phyloP scores from a whole-genome alignment of 257 asterid genomes.

The Echium plantagineum region DNA sequence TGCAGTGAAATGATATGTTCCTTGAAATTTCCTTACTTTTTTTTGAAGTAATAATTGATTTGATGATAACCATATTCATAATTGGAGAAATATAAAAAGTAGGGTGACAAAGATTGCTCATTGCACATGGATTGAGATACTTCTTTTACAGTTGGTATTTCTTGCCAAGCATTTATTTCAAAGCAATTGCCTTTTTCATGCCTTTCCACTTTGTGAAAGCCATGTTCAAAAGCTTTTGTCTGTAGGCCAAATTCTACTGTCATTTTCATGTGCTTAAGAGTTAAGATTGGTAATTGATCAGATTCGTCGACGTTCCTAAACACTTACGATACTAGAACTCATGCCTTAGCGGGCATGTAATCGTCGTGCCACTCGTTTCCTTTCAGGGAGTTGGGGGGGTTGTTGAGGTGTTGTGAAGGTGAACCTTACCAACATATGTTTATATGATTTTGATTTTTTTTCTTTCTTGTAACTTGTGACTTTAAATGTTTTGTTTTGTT shows the following conservation, averaged over 20 bases:
- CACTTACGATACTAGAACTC: no score
- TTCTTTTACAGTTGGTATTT: conserved; percentile 12
- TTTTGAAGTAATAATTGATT: conserved; percentile 7
- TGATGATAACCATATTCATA: conserved; percentile 11
- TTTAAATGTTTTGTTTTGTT: conserved; percentile 4
- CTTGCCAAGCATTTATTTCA: conserved; percentile 15
- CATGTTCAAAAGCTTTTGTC: background rate
- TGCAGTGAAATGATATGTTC: conserved; percentile 19
- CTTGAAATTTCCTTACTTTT: no score
- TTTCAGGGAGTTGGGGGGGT: conserved; percentile 8
- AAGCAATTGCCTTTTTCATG: conserved; percentile 8
- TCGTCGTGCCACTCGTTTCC: no score
- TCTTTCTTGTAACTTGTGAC: conserved; percentile 3
- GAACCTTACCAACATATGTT: conserved; percentile 6
- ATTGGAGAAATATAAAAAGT: conserved; percentile 15
- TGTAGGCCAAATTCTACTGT: conserved; percentile 1
- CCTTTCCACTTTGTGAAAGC: conserved; percentile 4
- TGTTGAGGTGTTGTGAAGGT: conserved; percentile 17
- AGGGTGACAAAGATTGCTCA: conserved; percentile 15
- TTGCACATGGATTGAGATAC: conserved; percentile 22
- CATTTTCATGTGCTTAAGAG: conserved; percentile 9
- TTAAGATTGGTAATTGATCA: background rate
- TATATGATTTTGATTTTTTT: conserved; percentile 1
- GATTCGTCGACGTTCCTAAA: no score
- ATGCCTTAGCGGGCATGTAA: no score